Base-by-base conservation (phyloP, 441 rosid genomes). In the Manihot esculenta region DNA sequence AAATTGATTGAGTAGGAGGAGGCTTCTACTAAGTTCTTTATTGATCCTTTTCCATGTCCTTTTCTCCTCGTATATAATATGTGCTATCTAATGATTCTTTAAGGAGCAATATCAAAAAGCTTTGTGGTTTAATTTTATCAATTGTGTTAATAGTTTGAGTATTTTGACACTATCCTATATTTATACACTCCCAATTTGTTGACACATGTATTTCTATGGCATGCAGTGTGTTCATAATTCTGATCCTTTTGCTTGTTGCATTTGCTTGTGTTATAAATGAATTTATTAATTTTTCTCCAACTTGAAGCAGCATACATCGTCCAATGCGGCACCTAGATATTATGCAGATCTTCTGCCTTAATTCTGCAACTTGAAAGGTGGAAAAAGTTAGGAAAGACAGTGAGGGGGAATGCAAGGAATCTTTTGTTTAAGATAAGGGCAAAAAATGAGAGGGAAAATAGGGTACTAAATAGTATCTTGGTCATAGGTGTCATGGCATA, bases 111-210 rank as follows among this genome's bases (percentile, higher is more conserved):
- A 38, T 0, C 42, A 38, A 38, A 38, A 38, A 9, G 0, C 42
- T 38, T 38, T 14, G 20, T 62, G 18, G 15, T 35, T 53, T 47
- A n/a, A 45, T 47, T 33, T 7, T 15, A 4, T 45, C 3, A 20
- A n/a, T 10, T 45, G 4, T 69, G 30, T 45, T 44, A 45, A 53
- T 30, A 9, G 5, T 38, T 38, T 38, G 42, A 38, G 42, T 38
- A 38, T n/a, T 53, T 45, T 69, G 62, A 71, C 42, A 30, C 49
- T 61, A 11, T 58, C 24, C n/a, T n/a, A n/a, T n/a, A n/a, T n/a
- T n/a, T n/a, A n/a, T n/a, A n/a, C n/a, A n/a, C n/a, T n/a, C n/a
- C n/a, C n/a, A n/a, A n/a, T n/a, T n/a, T n/a, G n/a, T n/a, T n/a
- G 4, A 45, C 62, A 26, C 35, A 33, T 23, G 45, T n/a, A 49